A percentile compares a stretch with the other conserved stretches of the same genome.
These are phyloP conservation scores for Annulohypoxylon truncatum DNA, from an alignment of 2,329 filamentous ascomycete species.

Conservation along the genomic window DNA sequence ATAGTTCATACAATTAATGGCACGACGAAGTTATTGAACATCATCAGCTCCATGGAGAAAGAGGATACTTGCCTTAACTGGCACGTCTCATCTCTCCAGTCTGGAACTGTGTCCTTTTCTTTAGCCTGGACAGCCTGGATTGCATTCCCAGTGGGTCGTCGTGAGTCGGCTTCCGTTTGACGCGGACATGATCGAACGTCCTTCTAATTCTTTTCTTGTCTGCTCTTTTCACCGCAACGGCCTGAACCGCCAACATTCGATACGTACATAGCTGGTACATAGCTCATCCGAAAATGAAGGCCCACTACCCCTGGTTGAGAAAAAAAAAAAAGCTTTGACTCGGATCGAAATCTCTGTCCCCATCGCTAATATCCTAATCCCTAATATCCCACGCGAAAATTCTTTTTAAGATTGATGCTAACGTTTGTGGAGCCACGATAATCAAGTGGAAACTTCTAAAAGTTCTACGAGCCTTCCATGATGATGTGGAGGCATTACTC, in stretches of 20 bases:
- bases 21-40: conserved; percentile 11
- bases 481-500: conserved; percentile 35
- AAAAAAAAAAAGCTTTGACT: conserved; percentile 30
- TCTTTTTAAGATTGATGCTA: conserved; percentile 27
- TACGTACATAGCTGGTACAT: conserved; percentile 21
- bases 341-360: conserved; percentile 31
- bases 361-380: conserved; percentile 23
- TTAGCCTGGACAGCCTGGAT: conserved; percentile 24
- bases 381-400: conserved; percentile 32
- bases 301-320: conserved; percentile 33
- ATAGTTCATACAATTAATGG: not conserved
- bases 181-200: conserved; percentile 14
- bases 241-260: conserved; percentile 36
- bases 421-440: conserved; percentile 38
- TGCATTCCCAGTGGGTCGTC: conserved; percentile 19
- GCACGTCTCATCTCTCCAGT: conserved; percentile 28
- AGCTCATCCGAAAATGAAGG: conserved; percentile 30
- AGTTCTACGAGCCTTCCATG: conserved; percentile 42
- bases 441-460: conserved; percentile 36
- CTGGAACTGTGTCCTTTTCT: conserved; percentile 26
- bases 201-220: conserved; percentile 12
- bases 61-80: conserved; percentile 29
- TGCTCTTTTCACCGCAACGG: conserved; percentile 36
- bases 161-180: conserved; percentile 20
- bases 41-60: conserved; percentile 26